Evolutionary conservation across 805 yeast genomes (phyloP).

Genomic region (Teunomyces gatunensis): DNA sequence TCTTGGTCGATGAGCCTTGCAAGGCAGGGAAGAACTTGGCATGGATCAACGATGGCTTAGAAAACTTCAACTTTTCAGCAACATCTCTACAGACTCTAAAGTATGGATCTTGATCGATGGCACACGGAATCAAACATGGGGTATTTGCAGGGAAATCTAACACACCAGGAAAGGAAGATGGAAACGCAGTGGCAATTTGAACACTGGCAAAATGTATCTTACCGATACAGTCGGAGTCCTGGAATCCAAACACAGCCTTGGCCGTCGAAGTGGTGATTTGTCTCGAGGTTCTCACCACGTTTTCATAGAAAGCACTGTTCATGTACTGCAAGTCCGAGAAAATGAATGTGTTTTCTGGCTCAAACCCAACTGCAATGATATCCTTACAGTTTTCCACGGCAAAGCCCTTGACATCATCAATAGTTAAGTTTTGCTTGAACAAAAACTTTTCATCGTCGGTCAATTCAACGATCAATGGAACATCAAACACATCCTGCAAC

Average conservation of each 20-base stretch:
- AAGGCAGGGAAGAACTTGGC: conserved; percentile 97
- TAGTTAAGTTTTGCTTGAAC: conserved; percentile 86
- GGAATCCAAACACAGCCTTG: conserved; percentile 93
- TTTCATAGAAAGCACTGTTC: conserved; percentile 93
- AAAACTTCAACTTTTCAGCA: conserved; percentile 84
- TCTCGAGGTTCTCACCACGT: conserved; percentile 86
- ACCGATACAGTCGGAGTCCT: conserved; percentile 93
- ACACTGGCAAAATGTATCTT: conserved; percentile 92
- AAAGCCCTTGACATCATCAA: conserved; percentile 80
- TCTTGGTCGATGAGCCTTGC: conserved; percentile 94
- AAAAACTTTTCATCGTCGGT: conserved; percentile 97
- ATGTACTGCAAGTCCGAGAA: conserved; percentile 90
- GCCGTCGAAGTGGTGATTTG: conserved; percentile 98
- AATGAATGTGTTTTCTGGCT: conserved; percentile 91
- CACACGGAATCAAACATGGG: conserved; percentile 97
- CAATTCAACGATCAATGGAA: conserved; percentile 87
- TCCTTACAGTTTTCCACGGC: conserved; percentile 86
- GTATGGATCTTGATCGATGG: conserved; percentile 98
- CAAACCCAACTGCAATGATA: conserved; percentile 90
- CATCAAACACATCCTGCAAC: conserved; percentile 97
- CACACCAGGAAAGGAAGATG: conserved; percentile 92
- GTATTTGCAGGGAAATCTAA: conserved; percentile 84
- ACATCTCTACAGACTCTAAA: conserved; percentile 97
- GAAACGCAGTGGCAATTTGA: conserved; percentile 95
- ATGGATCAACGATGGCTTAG: conserved; percentile 90